Evolutionary conservation across 306 rosid species (phyloP), one percentile per base, ranked within the genome.

Genomic region (Fragaria iinumae): DNA sequence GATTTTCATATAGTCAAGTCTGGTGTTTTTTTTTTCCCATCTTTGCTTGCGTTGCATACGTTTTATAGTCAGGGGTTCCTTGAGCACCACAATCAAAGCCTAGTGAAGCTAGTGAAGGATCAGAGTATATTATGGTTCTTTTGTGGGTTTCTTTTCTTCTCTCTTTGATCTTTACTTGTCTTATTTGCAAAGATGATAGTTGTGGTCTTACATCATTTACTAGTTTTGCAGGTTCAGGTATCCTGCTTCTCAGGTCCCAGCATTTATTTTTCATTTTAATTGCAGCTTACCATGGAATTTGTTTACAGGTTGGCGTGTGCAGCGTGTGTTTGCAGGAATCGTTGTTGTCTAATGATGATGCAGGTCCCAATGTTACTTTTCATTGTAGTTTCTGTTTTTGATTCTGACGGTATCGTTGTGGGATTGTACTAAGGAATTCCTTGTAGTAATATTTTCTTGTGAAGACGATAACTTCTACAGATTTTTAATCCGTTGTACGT

Each of bases 181-280:
- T 47, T 9, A 48, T 71, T 67, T 73, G 39, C 12, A 60, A 29
- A 23, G 72, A 78, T 12, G 13, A 59, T 71, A 21, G 79, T 59
- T 63, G 52, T 34, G 65, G 34, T 85, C 89, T 88, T 90, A 85
- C 89, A 17, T 21, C 13, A 43, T 76, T 74, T 55, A 80, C 69
- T 69, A 89, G 90, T 84, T 87, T 87, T 90, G 91, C 96, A 87
- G 96, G 93, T 88, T 87, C 92, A 89, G 91, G 92, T 84, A 69
- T 83, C 93, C 88, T 85, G 90, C 86, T 71, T 83, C 86, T 79
- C 73, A 49, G 69, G 89, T 67, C 47, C 76, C 52, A 71, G 69
- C 72, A 29, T 27, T 82, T 81, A 1, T 34, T 34, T 80, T 86
- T 3, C 75, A 56, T 86, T 41, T 81, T 79, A 67, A 59, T 76